Base-by-base conservation (phyloP, 192 early-diverging fungal genomes). In the Backusella circina region DNA sequence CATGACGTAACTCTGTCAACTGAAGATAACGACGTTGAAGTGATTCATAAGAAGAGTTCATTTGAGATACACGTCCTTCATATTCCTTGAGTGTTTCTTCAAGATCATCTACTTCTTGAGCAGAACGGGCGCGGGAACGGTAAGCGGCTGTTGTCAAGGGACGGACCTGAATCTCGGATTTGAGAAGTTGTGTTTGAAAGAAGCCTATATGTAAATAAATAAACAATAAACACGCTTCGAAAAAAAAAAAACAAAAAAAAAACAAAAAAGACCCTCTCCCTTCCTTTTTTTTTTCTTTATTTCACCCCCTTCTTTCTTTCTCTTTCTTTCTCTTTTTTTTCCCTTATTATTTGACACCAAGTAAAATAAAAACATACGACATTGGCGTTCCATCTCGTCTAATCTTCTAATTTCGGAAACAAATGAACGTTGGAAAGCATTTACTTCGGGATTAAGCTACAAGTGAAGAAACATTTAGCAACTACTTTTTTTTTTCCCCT, bases 321-420 rank as follows among this genome's bases (percentile, higher is more conserved):
- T 57, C 23, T 23, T 3, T 26, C 10, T 2, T 8, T 8, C 2
- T 10, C 10, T 28, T 18, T 51, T 23, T 23, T 57, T 26, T 26
- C 3, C 10, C 26, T 26, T 26, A 1, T 57, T 57, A 41, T 57
- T 57, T 26, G 51, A 57, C 51, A 26, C 21, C 36, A 41, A n/a
- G 39, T 13, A 41, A 13, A 1, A 13, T 31, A 51, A 44, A 31
- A 50, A 84, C 91, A 84, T 87, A 94, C 98, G 94, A 66, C 96
- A 86, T 75, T 94, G 95, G 71, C 98, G 91, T 82, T 98, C 96
- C 90, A 99, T 94, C 82, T 99, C 98, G 80, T 99, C 96, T 33
- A 97, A 88, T 44, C 96, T 91, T 75, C 96, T 90, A 79, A 99
- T 97, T 81, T 98, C 95, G 70, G 86, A 92, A 26, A 98, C 98